Conservation (phyloP, 768 basidiomycete species). For the Suillus subaureus region DNA sequence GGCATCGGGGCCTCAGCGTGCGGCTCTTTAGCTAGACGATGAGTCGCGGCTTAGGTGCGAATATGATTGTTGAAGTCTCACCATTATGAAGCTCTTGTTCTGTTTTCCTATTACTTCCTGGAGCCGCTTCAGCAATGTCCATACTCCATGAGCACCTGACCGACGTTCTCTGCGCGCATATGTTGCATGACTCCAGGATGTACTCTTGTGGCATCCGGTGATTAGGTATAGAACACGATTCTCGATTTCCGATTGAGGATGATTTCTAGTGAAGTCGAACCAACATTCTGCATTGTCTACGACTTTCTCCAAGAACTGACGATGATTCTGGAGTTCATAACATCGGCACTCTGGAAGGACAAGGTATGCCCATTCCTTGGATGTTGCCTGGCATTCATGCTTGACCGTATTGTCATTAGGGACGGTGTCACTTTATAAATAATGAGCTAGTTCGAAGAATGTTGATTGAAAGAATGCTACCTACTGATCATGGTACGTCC, state of each 20-base stretch:
- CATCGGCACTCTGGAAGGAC: no score
- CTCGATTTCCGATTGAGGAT: not conserved
- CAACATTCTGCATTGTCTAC: not conserved
- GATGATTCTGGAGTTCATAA: no score
- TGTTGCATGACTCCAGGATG: not conserved
- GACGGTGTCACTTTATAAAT: no score
- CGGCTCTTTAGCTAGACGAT: not conserved
- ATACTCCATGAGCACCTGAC: not conserved
- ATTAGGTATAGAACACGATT: no score
- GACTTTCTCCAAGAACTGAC: no score
- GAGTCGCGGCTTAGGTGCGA: not conserved
- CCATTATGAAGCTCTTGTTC: not conserved
- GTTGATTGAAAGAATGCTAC: no score
- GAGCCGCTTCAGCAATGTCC: not conserved
- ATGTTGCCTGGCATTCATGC: no score
- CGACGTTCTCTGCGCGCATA: not conserved
- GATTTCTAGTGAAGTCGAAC: not conserved
- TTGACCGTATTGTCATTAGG: no score
- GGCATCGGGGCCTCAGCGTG: not conserved
- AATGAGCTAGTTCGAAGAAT: no score
- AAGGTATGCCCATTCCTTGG: no score
- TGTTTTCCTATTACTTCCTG: not conserved
- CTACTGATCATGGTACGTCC: no score
- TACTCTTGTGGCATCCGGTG: no score
- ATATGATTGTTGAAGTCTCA: not conserved